Percentiles rank a stretch among this genome's conserved stretches.
Conservation (phyloP, 1,139 yeast genomes). For the Waltiozyma sp. region DNA sequence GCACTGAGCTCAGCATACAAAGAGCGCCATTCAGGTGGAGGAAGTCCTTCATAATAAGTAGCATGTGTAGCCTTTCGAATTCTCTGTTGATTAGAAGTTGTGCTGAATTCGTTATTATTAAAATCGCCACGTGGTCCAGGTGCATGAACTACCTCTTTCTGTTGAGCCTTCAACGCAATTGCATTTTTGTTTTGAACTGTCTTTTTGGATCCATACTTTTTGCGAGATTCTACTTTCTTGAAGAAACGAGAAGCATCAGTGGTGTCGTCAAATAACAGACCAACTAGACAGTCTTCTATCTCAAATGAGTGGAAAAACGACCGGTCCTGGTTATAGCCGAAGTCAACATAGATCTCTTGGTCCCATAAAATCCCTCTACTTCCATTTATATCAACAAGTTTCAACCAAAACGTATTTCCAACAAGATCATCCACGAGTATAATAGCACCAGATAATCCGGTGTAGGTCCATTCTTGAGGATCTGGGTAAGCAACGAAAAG, state of each 20-base stretch:
- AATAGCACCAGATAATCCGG: slow-evolving; percentile 84
- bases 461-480: slow-evolving; percentile 70
- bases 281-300: slow-evolving; percentile 83
- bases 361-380: slow-evolving; percentile 91
- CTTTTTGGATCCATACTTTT: slow-evolving; percentile 76
- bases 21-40: slow-evolving; percentile 81
- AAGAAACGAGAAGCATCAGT: slow-evolving; percentile 78
- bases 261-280: slow-evolving; percentile 81
- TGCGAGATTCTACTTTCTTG: slow-evolving; percentile 64
- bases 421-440: slow-evolving; percentile 84
- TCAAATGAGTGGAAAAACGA: slow-evolving; percentile 93
- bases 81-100: slow-evolving; percentile 40
- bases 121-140: slow-evolving; percentile 69
- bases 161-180: slow-evolving; percentile 54
- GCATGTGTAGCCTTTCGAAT: slow-evolving; percentile 47
- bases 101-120: slow-evolving; percentile 4
- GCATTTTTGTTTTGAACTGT: slow-evolving; percentile 83
- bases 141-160: slow-evolving; percentile 23
- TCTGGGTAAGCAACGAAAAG: slow-evolving; percentile 86
- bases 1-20: slow-evolving; percentile 63
- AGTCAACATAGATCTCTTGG: slow-evolving; percentile 83
- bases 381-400: slow-evolving; percentile 75
- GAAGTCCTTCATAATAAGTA: slow-evolving; percentile 64
- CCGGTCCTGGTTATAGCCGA: slow-evolving; percentile 85
- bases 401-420: slow-evolving; percentile 86